phyloP scores from a whole-genome alignment of 176 grass and related monocot genomes.

The Carex littledalei region DNA sequence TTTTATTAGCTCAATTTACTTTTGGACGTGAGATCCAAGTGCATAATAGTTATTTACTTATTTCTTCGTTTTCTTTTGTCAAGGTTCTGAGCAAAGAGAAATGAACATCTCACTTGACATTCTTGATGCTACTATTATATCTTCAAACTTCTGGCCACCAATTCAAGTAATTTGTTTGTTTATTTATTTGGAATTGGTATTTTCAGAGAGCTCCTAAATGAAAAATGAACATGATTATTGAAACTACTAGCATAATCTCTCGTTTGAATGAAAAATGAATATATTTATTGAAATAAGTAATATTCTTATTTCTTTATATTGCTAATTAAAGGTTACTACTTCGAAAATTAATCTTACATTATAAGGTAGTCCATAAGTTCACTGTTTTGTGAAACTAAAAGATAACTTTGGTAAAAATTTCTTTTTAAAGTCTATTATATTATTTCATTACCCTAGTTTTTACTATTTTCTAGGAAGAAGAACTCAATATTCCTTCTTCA shows the following conservation, averaged over 20 bases:
- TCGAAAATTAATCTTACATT: background rate
- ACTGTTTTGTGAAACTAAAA: background rate
- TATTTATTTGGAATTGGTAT: constrained; percentile 2
- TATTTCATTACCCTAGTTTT: constrained; percentile 19
- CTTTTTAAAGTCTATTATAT: constrained; percentile 6
- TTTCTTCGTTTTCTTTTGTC: constrained; percentile 14
- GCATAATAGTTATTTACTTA: constrained; percentile 7
- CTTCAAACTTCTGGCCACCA: constrained; percentile 94
- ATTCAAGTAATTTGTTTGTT: constrained; percentile 59
- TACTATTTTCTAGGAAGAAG: constrained; percentile 58
- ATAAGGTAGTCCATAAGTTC: background rate
- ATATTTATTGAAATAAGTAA: background rate
- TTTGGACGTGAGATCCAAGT: constrained; percentile 24
- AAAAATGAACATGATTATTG: background rate
- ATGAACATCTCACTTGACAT: constrained; percentile 55
- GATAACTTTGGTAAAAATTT: background rate
- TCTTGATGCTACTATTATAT: constrained; percentile 96
- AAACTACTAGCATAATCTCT: too few species aligned
- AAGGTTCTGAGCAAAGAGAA: constrained; percentile 57
- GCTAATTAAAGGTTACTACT: background rate
- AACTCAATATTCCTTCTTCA: constrained; percentile 62
- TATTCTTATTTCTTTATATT: background rate
- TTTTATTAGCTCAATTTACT: constrained; percentile 26
- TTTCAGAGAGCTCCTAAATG: background rate
- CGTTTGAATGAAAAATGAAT: background rate